Conservation (phyloP, 495 filamentous ascomycete species). For the Daldinia caldariorum region DNA sequence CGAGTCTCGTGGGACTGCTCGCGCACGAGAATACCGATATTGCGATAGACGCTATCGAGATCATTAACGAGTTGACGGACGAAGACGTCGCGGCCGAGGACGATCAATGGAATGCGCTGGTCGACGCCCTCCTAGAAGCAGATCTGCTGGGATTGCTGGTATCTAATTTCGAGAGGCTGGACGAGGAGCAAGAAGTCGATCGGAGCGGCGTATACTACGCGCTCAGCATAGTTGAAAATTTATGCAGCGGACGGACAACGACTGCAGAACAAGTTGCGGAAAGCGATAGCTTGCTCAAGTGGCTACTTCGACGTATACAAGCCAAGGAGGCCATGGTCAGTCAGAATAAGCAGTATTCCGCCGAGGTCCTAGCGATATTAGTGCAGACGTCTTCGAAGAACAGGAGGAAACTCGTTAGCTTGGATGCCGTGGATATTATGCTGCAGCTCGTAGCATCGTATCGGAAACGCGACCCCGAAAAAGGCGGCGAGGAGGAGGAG, state of each 20-base stretch:
- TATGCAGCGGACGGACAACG: conserved; percentile 72
- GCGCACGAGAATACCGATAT: conserved; percentile 98
- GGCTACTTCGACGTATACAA: conserved; percentile 73
- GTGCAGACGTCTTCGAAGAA: conserved; percentile 69
- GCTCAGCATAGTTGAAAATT: conserved; percentile 83
- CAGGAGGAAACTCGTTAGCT: conserved; percentile 66
- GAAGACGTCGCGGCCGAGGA: conserved; percentile 89
- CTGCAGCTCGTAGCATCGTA: conserved; percentile 89
- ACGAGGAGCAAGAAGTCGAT: conserved; percentile 83
- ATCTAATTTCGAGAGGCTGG: conserved; percentile 82
- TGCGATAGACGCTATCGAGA: conserved; percentile 89
- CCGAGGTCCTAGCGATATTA: conserved; percentile 90
- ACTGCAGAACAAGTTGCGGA: conserved; percentile 73
- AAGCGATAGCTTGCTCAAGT: conserved; percentile 72
- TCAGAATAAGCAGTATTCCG: conserved; percentile 96
- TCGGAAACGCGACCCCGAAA: conserved; percentile 85
- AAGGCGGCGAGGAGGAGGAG: conserved; percentile 91
- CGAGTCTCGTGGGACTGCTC: conserved; percentile 78
- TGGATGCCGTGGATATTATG: conserved; percentile 80
- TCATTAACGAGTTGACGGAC: conserved; percentile 91
- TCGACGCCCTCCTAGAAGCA: conserved; percentile 82
- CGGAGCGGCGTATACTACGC: conserved; percentile 86
- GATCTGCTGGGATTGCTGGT: conserved; percentile 85
- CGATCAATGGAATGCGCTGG: conserved; percentile 82
- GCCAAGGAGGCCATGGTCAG: conserved; percentile 53